Evolutionary conservation across 371 early-diverging fungal species (phyloP).

Genomic region (Circinella umbellata): DNA sequence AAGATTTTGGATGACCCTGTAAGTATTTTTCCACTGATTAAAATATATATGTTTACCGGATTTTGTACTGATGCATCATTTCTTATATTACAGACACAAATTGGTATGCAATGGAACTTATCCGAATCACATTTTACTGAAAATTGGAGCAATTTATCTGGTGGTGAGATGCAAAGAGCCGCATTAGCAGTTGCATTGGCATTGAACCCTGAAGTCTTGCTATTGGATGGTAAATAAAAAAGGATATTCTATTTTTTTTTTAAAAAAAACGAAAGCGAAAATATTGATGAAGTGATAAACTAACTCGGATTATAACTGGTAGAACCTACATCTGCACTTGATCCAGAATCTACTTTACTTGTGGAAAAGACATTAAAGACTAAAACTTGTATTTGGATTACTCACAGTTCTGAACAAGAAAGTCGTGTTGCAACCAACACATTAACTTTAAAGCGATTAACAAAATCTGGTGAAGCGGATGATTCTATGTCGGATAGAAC

Average conservation of each 20-base stretch:
- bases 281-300: too few species aligned
- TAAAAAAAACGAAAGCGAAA: too few species aligned
- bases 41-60: not conserved
- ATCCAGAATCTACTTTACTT: slow-evolving; percentile 69
- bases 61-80: not conserved
- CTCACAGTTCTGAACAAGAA: slow-evolving; percentile 81
- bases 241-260: not conserved
- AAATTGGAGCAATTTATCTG: slow-evolving; percentile 80
- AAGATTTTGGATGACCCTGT: slow-evolving; percentile 62
- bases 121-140: slow-evolving; percentile 72
- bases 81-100: slow-evolving; percentile 38
- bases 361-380: slow-evolving; percentile 76
- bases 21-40: slow-evolving; percentile 14
- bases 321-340: slow-evolving; percentile 91
- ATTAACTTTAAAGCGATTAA: slow-evolving; percentile 21
- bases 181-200: slow-evolving; percentile 83
- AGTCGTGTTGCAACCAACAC: slow-evolving; percentile 63
- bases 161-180: slow-evolving; percentile 89
- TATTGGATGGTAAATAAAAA: slow-evolving; percentile 74
- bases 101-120: slow-evolving; percentile 71
- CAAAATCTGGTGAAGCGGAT: slow-evolving; percentile 16
- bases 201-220: slow-evolving; percentile 78
- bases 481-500: slow-evolving; percentile 25
- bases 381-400: slow-evolving; percentile 79
- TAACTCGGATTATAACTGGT: not conserved